Evolutionary conservation across 352 stramenopile species (phyloP).

Genomic region (Phytopythium kandeliae): DNA sequence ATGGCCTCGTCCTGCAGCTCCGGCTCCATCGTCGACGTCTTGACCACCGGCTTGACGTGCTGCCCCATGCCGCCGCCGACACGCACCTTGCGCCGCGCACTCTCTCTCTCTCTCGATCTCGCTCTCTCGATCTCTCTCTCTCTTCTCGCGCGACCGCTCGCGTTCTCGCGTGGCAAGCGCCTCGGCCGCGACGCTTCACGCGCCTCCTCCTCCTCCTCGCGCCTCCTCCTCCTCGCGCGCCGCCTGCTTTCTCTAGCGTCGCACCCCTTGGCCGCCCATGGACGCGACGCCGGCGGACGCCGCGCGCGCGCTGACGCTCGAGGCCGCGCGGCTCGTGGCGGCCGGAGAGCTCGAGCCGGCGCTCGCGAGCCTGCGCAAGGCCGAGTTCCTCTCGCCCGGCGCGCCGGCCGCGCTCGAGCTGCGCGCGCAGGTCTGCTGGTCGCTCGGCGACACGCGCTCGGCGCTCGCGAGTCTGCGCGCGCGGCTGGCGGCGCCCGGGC

Average conservation of each 20-base stretch:
- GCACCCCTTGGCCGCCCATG: background rate
- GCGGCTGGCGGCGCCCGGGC: slow-evolving; percentile 62
- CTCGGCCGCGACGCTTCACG: too few species aligned
- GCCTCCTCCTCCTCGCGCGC: too few species aligned
- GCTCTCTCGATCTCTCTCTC: background rate
- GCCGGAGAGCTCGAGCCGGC: slow-evolving; percentile 35
- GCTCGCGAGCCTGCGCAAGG: slow-evolving; percentile 60
- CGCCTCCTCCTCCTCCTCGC: too few species aligned
- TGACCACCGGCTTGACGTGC: slow-evolving; percentile 80
- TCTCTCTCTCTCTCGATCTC: background rate
- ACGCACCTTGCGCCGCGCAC: background rate
- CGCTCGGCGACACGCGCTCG: slow-evolving; percentile 74
- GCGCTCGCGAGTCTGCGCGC: slow-evolving; percentile 74
- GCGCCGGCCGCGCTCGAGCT: slow-evolving; percentile 50
- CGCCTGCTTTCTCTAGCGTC: too few species aligned
- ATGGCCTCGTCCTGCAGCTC: slow-evolving; percentile 85
- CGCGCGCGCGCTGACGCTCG: slow-evolving; percentile 34
- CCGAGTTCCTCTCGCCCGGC: slow-evolving; percentile 65
- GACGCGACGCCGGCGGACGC: slow-evolving; percentile 49
- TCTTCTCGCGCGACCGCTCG: too few species aligned
- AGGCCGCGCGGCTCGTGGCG: slow-evolving; percentile 32
- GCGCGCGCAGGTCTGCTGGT: slow-evolving; percentile 61
- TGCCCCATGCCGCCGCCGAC: slow-evolving; percentile 28
- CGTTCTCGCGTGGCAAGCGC: too few species aligned
- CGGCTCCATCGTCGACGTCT: slow-evolving; percentile 85